Conservation (phyloP, 2,329 filamentous ascomycete species). For the Elsinoe fawcettii region DNA sequence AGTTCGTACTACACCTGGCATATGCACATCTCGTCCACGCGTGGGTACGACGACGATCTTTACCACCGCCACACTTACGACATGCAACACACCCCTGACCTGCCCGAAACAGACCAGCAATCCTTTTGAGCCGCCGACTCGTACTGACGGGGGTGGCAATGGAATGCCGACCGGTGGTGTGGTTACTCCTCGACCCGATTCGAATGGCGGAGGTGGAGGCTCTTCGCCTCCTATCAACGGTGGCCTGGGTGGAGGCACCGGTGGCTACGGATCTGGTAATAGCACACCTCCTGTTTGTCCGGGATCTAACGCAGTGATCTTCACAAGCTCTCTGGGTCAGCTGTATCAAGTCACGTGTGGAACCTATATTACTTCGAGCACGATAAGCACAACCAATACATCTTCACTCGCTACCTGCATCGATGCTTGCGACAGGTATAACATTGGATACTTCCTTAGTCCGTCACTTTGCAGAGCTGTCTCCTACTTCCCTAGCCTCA, state of each 20-base stretch:
- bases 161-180: neutral
- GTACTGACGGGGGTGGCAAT: neutral
- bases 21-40: conserved; percentile 18
- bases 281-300: conserved; percentile 25
- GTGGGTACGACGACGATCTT: conserved; percentile 27
- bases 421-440: conserved; percentile 28
- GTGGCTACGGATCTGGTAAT: conserved; percentile 14
- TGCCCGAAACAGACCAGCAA: conserved; percentile 21
- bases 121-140: conserved; percentile 1
- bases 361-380: conserved; percentile 20
- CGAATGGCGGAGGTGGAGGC: conserved; percentile 6
- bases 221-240: conserved; percentile 11
- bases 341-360: conserved; percentile 25
- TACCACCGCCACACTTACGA: conserved; percentile 27
- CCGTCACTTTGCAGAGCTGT: conserved; percentile 24
- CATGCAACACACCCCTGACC: conserved; percentile 24
- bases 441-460: conserved; percentile 21
- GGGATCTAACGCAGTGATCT: conserved; percentile 20
- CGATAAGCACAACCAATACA: conserved; percentile 22
- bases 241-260: conserved; percentile 5
- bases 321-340: conserved; percentile 23
- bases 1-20: conserved; percentile 5
- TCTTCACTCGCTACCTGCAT: conserved; percentile 24
- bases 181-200: neutral
- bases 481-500: conserved; percentile 20